phyloP scores from a whole-genome alignment of 257 asterid species.

The Fraxinus cuspidata region DNA sequence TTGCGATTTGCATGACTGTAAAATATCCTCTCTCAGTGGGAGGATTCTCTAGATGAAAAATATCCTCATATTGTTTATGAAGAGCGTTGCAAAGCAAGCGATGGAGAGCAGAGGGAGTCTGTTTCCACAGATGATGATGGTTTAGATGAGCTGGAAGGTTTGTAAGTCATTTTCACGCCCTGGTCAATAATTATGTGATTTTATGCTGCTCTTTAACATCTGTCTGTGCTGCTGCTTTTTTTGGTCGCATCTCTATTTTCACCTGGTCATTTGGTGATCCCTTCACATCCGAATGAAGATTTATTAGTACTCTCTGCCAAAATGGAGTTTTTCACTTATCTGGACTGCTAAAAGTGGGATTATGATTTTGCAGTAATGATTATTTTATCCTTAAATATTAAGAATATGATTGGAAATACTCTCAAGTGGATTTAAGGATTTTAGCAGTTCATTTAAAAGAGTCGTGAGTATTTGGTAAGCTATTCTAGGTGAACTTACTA shows the following conservation, averaged over 20 bases:
- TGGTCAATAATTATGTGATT: background rate
- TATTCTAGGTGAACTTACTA: background rate
- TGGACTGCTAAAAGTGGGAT: background rate
- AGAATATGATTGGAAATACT: background rate
- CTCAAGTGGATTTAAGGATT: background rate
- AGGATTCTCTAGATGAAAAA: slow-evolving; percentile 68
- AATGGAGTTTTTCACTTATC: background rate
- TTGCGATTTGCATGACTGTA: slow-evolving; percentile 12
- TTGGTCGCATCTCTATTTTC: background rate
- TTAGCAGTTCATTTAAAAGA: slow-evolving; percentile 2
- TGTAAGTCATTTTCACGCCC: slow-evolving; percentile 23
- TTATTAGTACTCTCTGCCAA: background rate
- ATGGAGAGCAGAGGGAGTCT: slow-evolving; percentile 52
- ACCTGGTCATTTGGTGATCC: background rate
- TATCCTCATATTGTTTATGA: slow-evolving; percentile 94
- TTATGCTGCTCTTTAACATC: slow-evolving; percentile 11
- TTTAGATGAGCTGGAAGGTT: slow-evolving; percentile 83
- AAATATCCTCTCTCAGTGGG: slow-evolving; percentile 64
- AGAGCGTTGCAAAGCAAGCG: slow-evolving; percentile 89
- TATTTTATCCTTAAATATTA: background rate
- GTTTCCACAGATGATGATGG: slow-evolving; percentile 41
- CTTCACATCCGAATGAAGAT: background rate
- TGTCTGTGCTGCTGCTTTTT: background rate
- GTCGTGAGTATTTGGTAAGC: background rate
- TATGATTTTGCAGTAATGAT: background rate